Conservation (phyloP, 2,329 filamentous ascomycete genomes). For the Aspergillus luchuensis region DNA sequence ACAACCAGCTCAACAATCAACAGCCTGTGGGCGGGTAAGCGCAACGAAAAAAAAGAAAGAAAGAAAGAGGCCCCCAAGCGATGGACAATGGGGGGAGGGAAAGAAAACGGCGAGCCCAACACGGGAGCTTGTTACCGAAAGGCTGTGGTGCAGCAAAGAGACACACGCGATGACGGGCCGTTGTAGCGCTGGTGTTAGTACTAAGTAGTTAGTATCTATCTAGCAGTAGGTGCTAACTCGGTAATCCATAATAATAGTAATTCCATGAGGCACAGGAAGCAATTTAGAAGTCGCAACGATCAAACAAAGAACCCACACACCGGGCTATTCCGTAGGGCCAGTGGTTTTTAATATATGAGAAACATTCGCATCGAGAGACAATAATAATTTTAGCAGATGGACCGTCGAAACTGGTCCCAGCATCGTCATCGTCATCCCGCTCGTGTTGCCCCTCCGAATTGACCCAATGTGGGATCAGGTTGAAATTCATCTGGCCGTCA, state of each 20-base stretch:
- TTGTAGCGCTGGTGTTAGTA: neutral
- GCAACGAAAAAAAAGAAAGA: too few relatives aligned
- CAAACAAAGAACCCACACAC: neutral
- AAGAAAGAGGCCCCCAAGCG: too few relatives aligned
- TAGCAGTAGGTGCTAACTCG: too few relatives aligned
- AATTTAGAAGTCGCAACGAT: neutral
- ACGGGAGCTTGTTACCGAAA: neutral
- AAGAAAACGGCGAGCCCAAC: neutral
- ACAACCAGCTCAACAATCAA: neutral
- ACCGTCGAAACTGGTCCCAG: neutral
- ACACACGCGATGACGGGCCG: neutral
- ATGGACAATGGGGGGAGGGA: too few relatives aligned
- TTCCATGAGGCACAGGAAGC: neutral
- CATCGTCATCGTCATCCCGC: constrained; percentile 1
- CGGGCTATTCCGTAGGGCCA: neutral
- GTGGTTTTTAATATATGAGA: neutral
- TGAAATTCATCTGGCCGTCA: neutral
- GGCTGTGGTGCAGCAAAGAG: neutral
- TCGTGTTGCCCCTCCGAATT: neutral
- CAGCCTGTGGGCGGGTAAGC: neutral
- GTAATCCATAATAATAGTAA: neutral
- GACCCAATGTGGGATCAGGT: neutral
- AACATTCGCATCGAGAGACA: neutral
- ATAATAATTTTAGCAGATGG: neutral
- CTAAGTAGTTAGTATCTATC: too few relatives aligned